phyloP scores from a whole-genome alignment of 2,329 filamentous ascomycete species.

The Atkinsonella texensis region DNA sequence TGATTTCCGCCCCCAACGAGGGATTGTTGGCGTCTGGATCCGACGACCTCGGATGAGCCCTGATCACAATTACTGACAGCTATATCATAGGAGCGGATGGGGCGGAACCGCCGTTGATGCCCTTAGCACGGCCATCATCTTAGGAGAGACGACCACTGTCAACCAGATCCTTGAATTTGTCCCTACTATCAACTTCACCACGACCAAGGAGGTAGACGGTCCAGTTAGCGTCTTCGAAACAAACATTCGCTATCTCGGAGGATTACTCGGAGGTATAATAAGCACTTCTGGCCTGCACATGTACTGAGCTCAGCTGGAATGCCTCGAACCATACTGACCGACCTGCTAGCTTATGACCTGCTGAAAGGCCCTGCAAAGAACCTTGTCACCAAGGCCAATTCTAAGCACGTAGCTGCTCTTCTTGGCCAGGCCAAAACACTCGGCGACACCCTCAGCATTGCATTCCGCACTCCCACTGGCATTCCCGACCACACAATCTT shows the following conservation, averaged over 20 bases:
- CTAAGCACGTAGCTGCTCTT: conserved; percentile 38
- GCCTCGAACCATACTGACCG: not conserved
- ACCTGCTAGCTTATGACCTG: conserved; percentile 49
- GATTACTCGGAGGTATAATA: conserved; percentile 55
- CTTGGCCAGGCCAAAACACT: conserved; percentile 56
- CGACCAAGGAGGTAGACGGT: conserved; percentile 30
- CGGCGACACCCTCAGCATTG: conserved; percentile 61
- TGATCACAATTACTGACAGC: not conserved
- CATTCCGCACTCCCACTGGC: conserved; percentile 65
- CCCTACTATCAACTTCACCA: conserved; percentile 56
- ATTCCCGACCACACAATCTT: conserved; percentile 59
- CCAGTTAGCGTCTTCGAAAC: conserved; percentile 76
- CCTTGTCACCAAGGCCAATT: conserved; percentile 29
- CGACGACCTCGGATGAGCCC: not conserved
- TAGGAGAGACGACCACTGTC: conserved; percentile 58
- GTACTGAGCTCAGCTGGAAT: not conserved
- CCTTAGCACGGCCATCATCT: conserved; percentile 66
- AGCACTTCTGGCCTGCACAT: too few species aligned
- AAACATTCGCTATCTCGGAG: conserved; percentile 78
- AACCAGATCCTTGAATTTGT: conserved; percentile 60
- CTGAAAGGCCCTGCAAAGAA: conserved; percentile 51
- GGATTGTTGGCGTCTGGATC: not conserved
- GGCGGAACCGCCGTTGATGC: conserved; percentile 74
- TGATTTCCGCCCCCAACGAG: not conserved
- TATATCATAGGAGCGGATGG: conserved; percentile 58